A percentile compares a stretch with the other conserved stretches of the same genome.
These are phyloP conservation scores for Xylaria digitata DNA, from an alignment of 2,329 filamentous ascomycete genomes.

Conservation along the genomic window DNA sequence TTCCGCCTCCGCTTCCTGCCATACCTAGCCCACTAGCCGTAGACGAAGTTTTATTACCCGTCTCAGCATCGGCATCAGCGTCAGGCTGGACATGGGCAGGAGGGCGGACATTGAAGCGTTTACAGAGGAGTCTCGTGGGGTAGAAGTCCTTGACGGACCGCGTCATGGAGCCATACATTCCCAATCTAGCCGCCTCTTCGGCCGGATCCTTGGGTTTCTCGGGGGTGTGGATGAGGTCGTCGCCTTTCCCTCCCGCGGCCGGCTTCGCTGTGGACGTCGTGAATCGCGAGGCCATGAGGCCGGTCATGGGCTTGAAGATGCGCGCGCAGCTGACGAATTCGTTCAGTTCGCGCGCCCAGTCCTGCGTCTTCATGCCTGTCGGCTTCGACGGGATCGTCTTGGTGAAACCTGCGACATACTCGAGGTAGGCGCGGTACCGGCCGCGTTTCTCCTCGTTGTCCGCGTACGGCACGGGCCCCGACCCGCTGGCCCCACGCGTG, in stretches of 20 bases:
- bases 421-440: conserved; percentile 86
- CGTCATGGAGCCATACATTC: conserved; percentile 94
- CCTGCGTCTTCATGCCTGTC: conserved; percentile 66
- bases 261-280: conserved; percentile 68
- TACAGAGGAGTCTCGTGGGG: conserved; percentile 88
- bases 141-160: conserved; percentile 77
- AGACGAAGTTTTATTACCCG: conserved; percentile 36
- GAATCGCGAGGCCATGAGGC: conserved; percentile 93
- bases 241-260: conserved; percentile 45
- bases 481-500: conserved; percentile 65
- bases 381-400: conserved; percentile 52
- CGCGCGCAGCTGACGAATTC: conserved; percentile 75
- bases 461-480: conserved; percentile 78
- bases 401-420: conserved; percentile 75
- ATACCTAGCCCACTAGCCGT: conserved; percentile 12
- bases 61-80: conserved; percentile 49
- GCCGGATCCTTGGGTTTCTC: conserved; percentile 78
- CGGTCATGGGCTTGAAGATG: conserved; percentile 91
- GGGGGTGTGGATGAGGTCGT: conserved; percentile 57
- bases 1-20: background rate
- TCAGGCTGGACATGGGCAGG: conserved; percentile 75
- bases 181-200: conserved; percentile 85
- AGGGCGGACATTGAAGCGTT: conserved; percentile 88
- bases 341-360: conserved; percentile 81
- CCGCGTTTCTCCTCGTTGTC: conserved; percentile 82